Evolutionary conservation across 148 eudicot species (phyloP), one percentile per base, ranked within the genome.

Genomic region (Bassia scoparia): DNA sequence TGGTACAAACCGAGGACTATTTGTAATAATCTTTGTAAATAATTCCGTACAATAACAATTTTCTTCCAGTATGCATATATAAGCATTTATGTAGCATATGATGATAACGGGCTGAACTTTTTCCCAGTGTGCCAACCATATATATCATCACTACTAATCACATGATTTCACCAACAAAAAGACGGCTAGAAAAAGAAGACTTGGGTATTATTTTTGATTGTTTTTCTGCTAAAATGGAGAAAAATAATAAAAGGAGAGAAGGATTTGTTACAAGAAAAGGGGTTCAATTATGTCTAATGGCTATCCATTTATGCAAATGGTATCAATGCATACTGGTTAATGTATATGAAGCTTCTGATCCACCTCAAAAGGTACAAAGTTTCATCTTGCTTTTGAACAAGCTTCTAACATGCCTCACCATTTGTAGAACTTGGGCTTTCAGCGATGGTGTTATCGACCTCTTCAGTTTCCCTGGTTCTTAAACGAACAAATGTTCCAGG

Each of bases 251-350:
- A 59, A 62, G 78, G 50, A 52, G 74, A 62, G 81, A 84, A 72
- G 84, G 59, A 34, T 86, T 86, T 61, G 72, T 85, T 23, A 73
- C 35, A 17, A 74, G 68, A 56, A 81, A 69, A 69, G 90, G 88
- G 54, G 81, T 79, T 5, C 80, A 85, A 30, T 81, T 91, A 16
- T 63, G 67, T 23, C 79, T 44, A 87, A 87, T 50, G 94, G 86
- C 8, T 68, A 55, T 3, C 78, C 84, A 34, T 79, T 54, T 86
- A 86, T 29, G 79, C 74, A 70, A 86, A 89, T 79, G 97, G 97
- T 21, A 89, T 91, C 76, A 89, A 91, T 77, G 82, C 97, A 20
- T 91, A 91, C 41, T 91, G 97, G 97, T 61, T 91, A 56, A 89
- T 91, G 97, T 76, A 68, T 24, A 68, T 24, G 72, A 80, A 34